Percentiles rank a stretch among this genome's conserved stretches.
Conservation (phyloP, 2,329 filamentous ascomycete species). For the Sarocladium brachiariae region DNA sequence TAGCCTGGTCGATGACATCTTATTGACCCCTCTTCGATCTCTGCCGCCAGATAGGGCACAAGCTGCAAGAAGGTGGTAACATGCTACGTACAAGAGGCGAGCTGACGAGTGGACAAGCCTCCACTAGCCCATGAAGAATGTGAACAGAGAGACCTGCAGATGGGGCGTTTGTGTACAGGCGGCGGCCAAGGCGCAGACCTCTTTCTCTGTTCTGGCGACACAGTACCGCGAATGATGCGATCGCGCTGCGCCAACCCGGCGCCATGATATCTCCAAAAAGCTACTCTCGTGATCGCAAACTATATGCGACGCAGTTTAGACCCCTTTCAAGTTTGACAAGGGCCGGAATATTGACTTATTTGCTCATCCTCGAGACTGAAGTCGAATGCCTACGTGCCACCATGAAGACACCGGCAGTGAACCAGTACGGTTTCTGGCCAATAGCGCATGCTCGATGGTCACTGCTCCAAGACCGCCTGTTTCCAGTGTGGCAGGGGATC, state of each 20-base stretch:
- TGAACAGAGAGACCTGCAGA: constrained; percentile 8
- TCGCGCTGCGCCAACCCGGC: background rate
- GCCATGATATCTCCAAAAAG: background rate
- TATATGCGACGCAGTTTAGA: background rate
- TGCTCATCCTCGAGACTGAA: background rate
- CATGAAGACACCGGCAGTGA: constrained; percentile 3
- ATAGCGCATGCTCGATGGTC: background rate
- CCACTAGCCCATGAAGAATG: constrained; percentile 8
- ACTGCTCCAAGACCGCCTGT: constrained; percentile 4
- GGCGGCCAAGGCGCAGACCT: background rate
- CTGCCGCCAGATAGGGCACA: background rate
- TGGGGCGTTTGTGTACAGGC: constrained; percentile 6
- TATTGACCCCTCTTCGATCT: background rate
- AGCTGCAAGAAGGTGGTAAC: background rate
- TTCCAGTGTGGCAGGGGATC: constrained; percentile 8
- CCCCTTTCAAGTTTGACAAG: background rate
- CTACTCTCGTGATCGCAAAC: background rate
- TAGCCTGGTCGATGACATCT: background rate
- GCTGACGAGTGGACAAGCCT: background rate
- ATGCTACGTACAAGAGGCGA: constrained; percentile 5
- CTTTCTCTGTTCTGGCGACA: background rate
- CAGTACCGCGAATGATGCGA: background rate
- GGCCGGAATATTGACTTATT: background rate
- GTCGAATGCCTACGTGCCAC: constrained; percentile 6
- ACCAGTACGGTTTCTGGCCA: background rate